Evolutionary conservation across 148 eudicot species (phyloP), one percentile per base, ranked within the genome.

Genomic region (Fagopyrum tataricum): DNA sequence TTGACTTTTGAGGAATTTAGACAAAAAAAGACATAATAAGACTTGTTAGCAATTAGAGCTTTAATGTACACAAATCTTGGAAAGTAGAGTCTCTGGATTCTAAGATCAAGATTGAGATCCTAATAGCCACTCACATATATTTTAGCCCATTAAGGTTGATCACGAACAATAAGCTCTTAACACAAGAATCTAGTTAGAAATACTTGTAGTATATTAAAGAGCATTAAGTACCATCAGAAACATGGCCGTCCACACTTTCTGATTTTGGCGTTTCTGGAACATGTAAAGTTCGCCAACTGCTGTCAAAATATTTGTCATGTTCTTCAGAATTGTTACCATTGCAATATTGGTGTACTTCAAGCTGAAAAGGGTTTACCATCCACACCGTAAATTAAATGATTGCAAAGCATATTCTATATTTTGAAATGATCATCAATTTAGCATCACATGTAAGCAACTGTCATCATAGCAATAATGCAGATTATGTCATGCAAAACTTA

Each of bases 251-350:
- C 93, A 91, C 44, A 89, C 97, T 85, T 85, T 84, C 80, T 80
- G 90, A 83, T 84, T 89, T 76, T 91, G 97, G 18, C 56, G 87
- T 83, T 88, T 89, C 73, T 86, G 84, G 81, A 91, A 91, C 18
- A 89, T 56, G 75, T 87, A 87, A 24, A 84, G 78, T 78, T 91
- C 97, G 67, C 97, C 97, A 75, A 80, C 37, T 66, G 93, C 97
- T 62, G 97, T 91, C 67, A 91, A 53, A 61, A 91, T 89, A 79
- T 89, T 91, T 56, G 97, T 91, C 81, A 86, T 69, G 48, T 91
- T 91, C 91, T 91, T 91, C 90, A 91, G 74, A 78, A 91, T 89
- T 46, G 97, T 91, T 77, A 91, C 94, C 97, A 91, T 91, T 21
- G 97, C 97, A 73, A 91, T 84, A 72, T 91, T 91, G 69, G 86